Base-by-base conservation (phyloP, 768 basidiomycete genomes). In the Leccinellum albellum region DNA sequence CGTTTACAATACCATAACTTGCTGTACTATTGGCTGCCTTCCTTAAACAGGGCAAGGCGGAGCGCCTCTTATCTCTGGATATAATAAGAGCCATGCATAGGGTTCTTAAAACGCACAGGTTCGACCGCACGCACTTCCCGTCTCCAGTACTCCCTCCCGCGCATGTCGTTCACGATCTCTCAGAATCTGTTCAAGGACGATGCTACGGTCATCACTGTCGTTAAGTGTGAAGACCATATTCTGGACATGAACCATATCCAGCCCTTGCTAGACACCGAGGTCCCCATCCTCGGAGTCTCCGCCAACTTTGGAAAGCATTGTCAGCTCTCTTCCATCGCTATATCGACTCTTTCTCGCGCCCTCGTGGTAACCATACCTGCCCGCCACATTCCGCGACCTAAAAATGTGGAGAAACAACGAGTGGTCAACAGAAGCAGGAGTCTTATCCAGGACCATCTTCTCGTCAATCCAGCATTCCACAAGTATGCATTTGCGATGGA, bases 401-500 rank as follows among this genome's bases (percentile, higher is more conserved):
- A 59, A 32, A 14, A 40, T 1, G 29, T 54, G 8, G 13, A 46
- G 26, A 55, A 60, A n/a, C 47, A 13, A 29, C 58, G 6, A 24
- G 31, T 47, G 5, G 33, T 62, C 5, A 24, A 42, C 9, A 51
- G 48, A 42, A 61, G 55, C 26, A 67, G 68, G 15, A 44, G 50
- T 3, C 57, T 73, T 4, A 61, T 82, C 7, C 57, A 70, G 49
- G 62, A 70, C 9, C 47, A 48, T 6, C 66, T 82, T 44, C 60
- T 82, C 4, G 61, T 69, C 46, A 55, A 73, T 29, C 20, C 63
- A 0, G 31, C 58, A 2, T 53, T 68, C 26, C 61, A 54, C 15
- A 81, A 79, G 56, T 66, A 72, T 49, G 74, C 76, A 0, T 79
- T 84, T 46, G 65, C 67, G 32, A 79, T 81, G 80, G 82, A 82